Conservation (phyloP, 495 filamentous ascomycete species). For the Friedmanniomyces simplex region DNA sequence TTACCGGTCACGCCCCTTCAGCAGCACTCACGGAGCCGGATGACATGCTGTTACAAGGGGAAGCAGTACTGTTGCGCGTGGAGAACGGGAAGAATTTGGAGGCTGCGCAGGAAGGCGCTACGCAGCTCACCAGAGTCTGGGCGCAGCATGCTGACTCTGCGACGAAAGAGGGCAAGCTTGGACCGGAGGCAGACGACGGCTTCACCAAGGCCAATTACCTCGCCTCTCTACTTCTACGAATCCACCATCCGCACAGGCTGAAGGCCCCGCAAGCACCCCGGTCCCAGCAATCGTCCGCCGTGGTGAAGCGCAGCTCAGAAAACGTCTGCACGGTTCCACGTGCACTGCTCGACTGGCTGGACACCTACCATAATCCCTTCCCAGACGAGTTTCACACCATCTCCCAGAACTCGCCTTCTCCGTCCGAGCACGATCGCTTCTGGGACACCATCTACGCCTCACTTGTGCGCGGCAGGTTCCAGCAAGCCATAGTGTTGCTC, state of each 20-base stretch:
- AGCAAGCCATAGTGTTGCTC: conserved; percentile 51
- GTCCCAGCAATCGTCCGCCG: conserved; percentile 9
- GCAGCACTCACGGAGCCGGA: conserved; percentile 6
- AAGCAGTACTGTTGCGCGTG: conserved; percentile 5
- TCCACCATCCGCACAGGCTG: conserved; percentile 54
- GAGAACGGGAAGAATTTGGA: not conserved
- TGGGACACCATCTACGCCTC: conserved; percentile 66
- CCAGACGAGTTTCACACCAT: conserved; percentile 49
- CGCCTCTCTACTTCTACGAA: conserved; percentile 55
- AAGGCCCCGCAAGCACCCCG: conserved; percentile 22
- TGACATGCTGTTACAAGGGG: conserved; percentile 9
- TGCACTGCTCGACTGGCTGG: conserved; percentile 68
- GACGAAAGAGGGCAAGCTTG: conserved; percentile 9
- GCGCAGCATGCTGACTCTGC: not conserved
- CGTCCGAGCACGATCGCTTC: conserved; percentile 60
- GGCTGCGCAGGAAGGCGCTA: not conserved
- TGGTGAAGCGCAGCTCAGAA: conserved; percentile 24
- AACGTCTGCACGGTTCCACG: conserved; percentile 47
- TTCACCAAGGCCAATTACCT: conserved; percentile 66
- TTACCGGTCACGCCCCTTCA: not conserved
- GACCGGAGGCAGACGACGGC: conserved; percentile 16
- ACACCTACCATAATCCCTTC: conserved; percentile 55
- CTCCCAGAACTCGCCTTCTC: conserved; percentile 51
- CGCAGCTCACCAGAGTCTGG: conserved; percentile 6
- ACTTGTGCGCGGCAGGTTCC: conserved; percentile 60